These are phyloP conservation scores for Trichoderma cornu-damae DNA, from an alignment of 2,329 filamentous ascomycete species.

Conservation along the genomic window DNA sequence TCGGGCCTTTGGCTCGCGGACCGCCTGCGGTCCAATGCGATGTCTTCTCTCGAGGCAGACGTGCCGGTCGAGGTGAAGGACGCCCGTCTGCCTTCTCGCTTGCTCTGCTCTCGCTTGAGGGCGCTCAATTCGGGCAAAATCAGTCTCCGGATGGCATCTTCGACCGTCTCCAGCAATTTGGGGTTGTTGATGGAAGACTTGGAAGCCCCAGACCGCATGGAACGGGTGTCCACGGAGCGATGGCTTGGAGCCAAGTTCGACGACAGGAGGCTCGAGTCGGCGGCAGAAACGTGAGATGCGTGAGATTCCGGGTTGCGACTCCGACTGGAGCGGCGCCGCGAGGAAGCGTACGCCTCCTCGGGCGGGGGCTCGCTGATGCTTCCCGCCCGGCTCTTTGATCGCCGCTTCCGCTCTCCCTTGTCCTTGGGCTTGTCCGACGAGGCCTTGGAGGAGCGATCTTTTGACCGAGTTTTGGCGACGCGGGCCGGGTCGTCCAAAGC, in stretches of 20 bases:
- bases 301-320: slow-evolving; percentile 46
- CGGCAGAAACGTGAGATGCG: slow-evolving; percentile 47
- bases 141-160: slow-evolving; percentile 83
- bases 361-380: slow-evolving; percentile 44
- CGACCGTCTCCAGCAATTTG: slow-evolving; percentile 82
- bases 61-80: slow-evolving; percentile 56
- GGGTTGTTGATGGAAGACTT: slow-evolving; percentile 86
- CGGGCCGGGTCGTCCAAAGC: slow-evolving; percentile 40
- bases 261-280: slow-evolving; percentile 51
- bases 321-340: slow-evolving; percentile 48
- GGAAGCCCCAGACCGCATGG: slow-evolving; percentile 46
- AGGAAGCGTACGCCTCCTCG: slow-evolving; percentile 41
- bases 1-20: slow-evolving; percentile 53
- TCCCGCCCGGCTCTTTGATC: slow-evolving; percentile 46
- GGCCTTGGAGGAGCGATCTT: slow-evolving; percentile 36
- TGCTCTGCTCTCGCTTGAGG: slow-evolving; percentile 83
- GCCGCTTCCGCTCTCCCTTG: slow-evolving; percentile 46
- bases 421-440: slow-evolving; percentile 41
- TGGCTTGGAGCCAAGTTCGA: slow-evolving; percentile 51
- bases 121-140: slow-evolving; percentile 90
- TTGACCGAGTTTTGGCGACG: slow-evolving; percentile 43
- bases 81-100: slow-evolving; percentile 63
- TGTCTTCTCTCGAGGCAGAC: slow-evolving; percentile 50
- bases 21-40: slow-evolving; percentile 56
- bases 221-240: slow-evolving; percentile 52